phyloP scores from a whole-genome alignment of 148 eudicot genomes.

The Rhododendron henanense region DNA sequence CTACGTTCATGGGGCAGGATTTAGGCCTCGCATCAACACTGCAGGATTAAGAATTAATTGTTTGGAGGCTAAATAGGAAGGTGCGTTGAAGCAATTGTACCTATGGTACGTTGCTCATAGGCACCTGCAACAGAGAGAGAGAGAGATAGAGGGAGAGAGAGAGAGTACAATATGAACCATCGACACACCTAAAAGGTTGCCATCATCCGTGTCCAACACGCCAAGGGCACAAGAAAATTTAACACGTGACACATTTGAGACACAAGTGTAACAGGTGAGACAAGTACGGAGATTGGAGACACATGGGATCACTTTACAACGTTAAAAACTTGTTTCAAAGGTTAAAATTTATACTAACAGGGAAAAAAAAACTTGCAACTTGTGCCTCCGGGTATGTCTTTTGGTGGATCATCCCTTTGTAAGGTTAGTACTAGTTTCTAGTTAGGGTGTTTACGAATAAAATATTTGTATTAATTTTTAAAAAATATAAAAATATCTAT shows the following conservation, averaged over 20 bases:
- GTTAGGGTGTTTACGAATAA: not conserved
- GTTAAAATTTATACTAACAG: not conserved
- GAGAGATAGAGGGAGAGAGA: not conserved
- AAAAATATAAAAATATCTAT: not conserved
- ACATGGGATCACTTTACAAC: not conserved
- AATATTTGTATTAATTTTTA: no score
- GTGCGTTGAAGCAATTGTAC: not conserved
- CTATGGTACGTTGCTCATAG: not conserved
- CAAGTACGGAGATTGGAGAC: not conserved
- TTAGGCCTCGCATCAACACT: not conserved
- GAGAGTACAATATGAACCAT: not conserved
- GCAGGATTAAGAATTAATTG: not conserved
- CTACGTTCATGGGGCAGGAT: not conserved
- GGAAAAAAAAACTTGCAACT: not conserved
- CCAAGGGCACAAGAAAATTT: not conserved
- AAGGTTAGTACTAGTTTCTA: not conserved
- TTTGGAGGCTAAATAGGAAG: not conserved
- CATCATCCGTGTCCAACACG: not conserved
- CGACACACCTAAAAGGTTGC: not conserved
- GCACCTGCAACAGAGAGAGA: not conserved
- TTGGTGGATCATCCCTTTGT: not conserved
- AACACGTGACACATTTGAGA: not conserved
- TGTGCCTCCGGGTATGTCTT: not conserved
- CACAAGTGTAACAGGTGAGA: not conserved
- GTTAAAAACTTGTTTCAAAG: not conserved